These are phyloP conservation scores for Cytidiella melzeri DNA, from an alignment of 768 basidiomycete genomes.

Conservation along the genomic window DNA sequence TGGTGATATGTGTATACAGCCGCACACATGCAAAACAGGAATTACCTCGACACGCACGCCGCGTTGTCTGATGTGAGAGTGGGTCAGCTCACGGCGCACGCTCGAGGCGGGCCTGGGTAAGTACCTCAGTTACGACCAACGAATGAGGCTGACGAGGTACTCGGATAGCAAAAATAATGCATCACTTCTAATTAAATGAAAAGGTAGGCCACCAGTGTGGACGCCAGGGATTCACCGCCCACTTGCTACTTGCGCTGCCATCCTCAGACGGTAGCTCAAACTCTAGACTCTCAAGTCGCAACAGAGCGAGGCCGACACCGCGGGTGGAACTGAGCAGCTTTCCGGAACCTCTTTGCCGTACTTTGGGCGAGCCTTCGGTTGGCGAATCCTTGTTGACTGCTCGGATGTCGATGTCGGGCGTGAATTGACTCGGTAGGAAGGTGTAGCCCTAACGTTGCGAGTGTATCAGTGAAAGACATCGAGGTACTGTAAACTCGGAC, in stretches of 20 bases:
- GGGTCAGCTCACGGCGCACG: background rate
- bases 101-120: background rate
- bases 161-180: background rate
- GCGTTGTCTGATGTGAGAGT: background rate
- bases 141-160: background rate
- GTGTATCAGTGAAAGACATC: too few relatives aligned
- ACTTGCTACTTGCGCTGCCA: slow-evolving; percentile 25
- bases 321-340: slow-evolving; percentile 59
- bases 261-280: slow-evolving; percentile 22
- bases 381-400: slow-evolving; percentile 19
- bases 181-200: background rate
- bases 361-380: slow-evolving; percentile 17
- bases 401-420: slow-evolving; percentile 25
- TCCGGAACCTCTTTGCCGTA: slow-evolving; percentile 57
- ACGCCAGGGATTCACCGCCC: slow-evolving; percentile 41
- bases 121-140: background rate
- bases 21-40: slow-evolving; percentile 52
- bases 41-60: background rate
- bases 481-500: too few relatives aligned
- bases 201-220: slow-evolving; percentile 51
- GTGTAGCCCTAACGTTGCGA: too few relatives aligned
- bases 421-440: too few relatives aligned
- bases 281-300: slow-evolving; percentile 61
- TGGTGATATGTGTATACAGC: slow-evolving; percentile 69
- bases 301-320: slow-evolving; percentile 68